phyloP scores from a whole-genome alignment of 352 stramenopile species.

The Pythium sp. region DNA sequence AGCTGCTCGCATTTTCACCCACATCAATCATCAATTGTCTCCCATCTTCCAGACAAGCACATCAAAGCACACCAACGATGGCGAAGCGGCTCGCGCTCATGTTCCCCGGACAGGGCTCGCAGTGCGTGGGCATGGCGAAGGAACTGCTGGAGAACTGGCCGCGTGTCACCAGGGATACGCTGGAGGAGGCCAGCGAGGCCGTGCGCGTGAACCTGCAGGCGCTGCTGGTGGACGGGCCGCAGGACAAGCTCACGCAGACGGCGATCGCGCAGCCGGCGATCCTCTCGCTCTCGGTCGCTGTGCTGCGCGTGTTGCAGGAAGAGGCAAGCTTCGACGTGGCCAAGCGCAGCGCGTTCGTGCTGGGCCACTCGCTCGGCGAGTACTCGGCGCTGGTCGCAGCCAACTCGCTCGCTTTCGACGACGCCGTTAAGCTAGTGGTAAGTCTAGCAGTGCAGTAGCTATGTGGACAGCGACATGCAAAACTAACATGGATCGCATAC shows the following conservation, averaged over 20 bases:
- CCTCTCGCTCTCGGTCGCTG: conserved; percentile 70
- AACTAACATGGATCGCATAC: background rate
- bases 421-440: conserved; percentile 67
- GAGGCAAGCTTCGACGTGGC: conserved; percentile 44
- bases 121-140: conserved; percentile 74
- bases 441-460: background rate
- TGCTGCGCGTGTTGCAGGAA: conserved; percentile 70
- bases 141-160: conserved; percentile 76
- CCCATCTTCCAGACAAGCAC: background rate
- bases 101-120: conserved; percentile 84
- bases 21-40: background rate
- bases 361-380: conserved; percentile 86
- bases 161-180: conserved; percentile 41
- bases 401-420: conserved; percentile 55
- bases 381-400: conserved; percentile 83
- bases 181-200: conserved; percentile 81
- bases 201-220: conserved; percentile 50
- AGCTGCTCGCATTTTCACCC: background rate
- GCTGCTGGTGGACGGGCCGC: conserved; percentile 60
- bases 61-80: background rate
- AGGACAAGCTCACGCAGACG: conserved; percentile 65
- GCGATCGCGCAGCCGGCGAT: conserved; percentile 77
- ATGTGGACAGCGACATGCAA: background rate
- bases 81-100: conserved; percentile 55
- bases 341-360: conserved; percentile 31